Evolutionary conservation across 306 rosid genomes (phyloP).

Genomic region (Hippophae rhamnoides): DNA sequence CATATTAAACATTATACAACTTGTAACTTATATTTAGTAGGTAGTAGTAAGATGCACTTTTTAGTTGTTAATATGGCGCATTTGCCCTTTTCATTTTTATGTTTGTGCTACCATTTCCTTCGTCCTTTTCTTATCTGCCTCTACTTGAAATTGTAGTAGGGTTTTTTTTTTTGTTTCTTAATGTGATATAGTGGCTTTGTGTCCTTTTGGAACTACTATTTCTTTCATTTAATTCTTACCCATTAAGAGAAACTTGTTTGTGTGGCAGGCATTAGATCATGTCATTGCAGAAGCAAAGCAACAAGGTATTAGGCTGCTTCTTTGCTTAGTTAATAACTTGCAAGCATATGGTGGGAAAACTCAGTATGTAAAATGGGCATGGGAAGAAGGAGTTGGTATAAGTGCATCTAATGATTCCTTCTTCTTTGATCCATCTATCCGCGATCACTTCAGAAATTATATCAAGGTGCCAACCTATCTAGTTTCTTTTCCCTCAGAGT

Average conservation of each 20-base stretch:
- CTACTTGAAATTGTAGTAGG: background rate
- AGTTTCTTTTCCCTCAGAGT: background rate
- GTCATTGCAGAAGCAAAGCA: conserved; percentile 83
- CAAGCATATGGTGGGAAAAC: conserved; percentile 93
- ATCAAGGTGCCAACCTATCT: conserved; percentile 45
- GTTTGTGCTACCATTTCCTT: background rate
- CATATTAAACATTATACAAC: too few species aligned
- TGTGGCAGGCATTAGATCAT: conserved; percentile 77
- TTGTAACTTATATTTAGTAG: too few species aligned
- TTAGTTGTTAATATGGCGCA: background rate
- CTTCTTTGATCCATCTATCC: conserved; percentile 89
- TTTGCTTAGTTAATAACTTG: conserved; percentile 83
- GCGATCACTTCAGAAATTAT: conserved; percentile 70
- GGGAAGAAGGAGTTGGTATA: conserved; percentile 90
- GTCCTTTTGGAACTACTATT: too few species aligned
- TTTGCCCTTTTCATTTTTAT: background rate
- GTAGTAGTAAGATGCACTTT: too few species aligned
- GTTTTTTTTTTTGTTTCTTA: too few species aligned
- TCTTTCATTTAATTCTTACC: background rate
- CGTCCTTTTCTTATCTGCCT: background rate
- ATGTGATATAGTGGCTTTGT: too few species aligned
- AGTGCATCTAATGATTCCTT: conserved; percentile 93
- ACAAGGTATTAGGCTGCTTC: conserved; percentile 76
- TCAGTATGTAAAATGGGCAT: conserved; percentile 96
- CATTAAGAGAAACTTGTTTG: conserved; percentile 14